A percentile compares a stretch with the other conserved stretches of the same genome.
Evolutionary conservation across 331 rosid genomes (phyloP).

Genomic region (Phaseolus coccineus): DNA sequence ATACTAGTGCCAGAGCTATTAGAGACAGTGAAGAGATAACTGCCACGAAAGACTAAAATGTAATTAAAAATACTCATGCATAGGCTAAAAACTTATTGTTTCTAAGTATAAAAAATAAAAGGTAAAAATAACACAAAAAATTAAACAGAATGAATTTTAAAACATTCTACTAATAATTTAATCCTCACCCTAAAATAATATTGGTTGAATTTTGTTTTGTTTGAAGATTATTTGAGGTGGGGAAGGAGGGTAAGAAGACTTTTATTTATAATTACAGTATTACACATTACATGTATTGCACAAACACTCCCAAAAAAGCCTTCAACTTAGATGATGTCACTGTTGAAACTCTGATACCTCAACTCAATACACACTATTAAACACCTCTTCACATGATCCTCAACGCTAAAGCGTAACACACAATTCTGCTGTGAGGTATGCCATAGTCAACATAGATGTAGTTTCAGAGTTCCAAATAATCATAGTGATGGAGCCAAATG

Average conservation of each 20-base stretch:
- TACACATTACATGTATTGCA: constrained; percentile 58
- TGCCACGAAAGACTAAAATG: too few relatives aligned
- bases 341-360: constrained; percentile 44
- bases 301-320: constrained; percentile 59
- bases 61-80: too few relatives aligned
- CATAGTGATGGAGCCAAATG: constrained; percentile 39
- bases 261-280: constrained; percentile 56
- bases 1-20: too few relatives aligned
- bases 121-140: too few relatives aligned
- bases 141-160: too few relatives aligned
- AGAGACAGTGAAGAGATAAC: too few relatives aligned
- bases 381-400: constrained; percentile 41
- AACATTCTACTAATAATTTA: too few relatives aligned
- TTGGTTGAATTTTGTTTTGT: too few relatives aligned
- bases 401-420: constrained; percentile 30
- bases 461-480: constrained; percentile 49
- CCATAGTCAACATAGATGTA: constrained; percentile 42
- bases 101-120: too few relatives aligned
- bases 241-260: background rate
- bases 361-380: constrained; percentile 53
- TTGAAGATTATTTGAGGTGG: background rate
- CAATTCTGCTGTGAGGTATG: constrained; percentile 38
- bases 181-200: too few relatives aligned
- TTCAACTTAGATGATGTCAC: constrained; percentile 58
- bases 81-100: too few relatives aligned